A percentile compares a stretch with the other conserved stretches of the same genome.
phyloP scores from a whole-genome alignment of 148 eudicot species.

The Pharnaceum exiguum region DNA sequence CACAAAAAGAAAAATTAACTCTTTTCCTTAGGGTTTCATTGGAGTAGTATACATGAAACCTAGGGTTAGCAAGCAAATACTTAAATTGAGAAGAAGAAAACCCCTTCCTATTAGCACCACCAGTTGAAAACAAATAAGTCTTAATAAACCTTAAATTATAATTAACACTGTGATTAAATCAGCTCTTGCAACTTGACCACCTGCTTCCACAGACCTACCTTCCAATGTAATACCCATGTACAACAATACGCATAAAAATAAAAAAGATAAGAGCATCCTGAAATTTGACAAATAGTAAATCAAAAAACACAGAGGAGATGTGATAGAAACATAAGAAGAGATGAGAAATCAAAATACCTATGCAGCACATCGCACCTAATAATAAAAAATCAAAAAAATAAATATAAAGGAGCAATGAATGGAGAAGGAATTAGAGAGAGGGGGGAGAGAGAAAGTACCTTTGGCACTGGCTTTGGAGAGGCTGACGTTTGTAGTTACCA shows the following conservation, averaged over 20 bases:
- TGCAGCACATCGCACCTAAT: too few species aligned
- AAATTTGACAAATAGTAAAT: too few species aligned
- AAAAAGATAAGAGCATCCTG: too few species aligned
- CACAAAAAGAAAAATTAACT: slow-evolving; percentile 48
- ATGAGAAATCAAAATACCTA: too few species aligned
- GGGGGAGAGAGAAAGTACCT: too few species aligned
- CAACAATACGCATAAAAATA: slow-evolving; percentile 37
- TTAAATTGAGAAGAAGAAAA: slow-evolving; percentile 44
- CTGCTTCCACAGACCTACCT: slow-evolving; percentile 28
- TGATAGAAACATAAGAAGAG: too few species aligned
- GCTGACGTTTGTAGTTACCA: too few species aligned
- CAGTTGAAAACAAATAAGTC: slow-evolving; percentile 51
- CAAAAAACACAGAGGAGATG: too few species aligned
- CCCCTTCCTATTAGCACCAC: slow-evolving; percentile 32
- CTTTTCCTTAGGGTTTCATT: slow-evolving; percentile 74
- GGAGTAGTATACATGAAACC: slow-evolving; percentile 48
- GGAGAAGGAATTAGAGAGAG: too few species aligned
- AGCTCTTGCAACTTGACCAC: slow-evolving; percentile 17
- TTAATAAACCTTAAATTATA: slow-evolving; percentile 55
- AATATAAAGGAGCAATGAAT: too few species aligned
- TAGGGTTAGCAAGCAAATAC: slow-evolving; percentile 43
- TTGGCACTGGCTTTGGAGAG: too few species aligned
- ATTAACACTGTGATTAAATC: slow-evolving; percentile 9
- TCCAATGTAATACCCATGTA: slow-evolving; percentile 41
- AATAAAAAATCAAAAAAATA: too few species aligned